Evolutionary conservation across 305 asterid genomes (phyloP).

Genomic region (Fraxinus paxiana): DNA sequence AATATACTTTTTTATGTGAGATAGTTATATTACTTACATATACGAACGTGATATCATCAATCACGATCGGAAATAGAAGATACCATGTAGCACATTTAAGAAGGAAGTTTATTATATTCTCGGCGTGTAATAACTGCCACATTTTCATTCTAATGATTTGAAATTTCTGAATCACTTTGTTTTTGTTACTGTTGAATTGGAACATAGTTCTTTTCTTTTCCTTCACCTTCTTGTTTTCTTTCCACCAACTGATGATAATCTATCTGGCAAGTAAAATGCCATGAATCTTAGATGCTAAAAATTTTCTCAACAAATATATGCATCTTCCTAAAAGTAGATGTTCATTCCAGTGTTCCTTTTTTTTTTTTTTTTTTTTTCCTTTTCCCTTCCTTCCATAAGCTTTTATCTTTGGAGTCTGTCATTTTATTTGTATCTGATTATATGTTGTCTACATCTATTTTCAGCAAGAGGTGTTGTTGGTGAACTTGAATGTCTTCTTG

Average conservation of each 20-base stretch:
- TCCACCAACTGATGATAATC: not conserved
- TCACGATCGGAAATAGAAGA: not conserved
- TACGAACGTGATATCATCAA: not conserved
- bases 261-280: not conserved
- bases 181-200: not conserved
- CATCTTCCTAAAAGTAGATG: not conserved
- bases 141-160: not conserved
- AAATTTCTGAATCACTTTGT: not conserved
- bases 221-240: not conserved
- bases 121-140: not conserved
- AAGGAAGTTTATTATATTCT: not conserved
- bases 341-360: not conserved
- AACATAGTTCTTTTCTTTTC: not conserved
- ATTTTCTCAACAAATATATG: not conserved
- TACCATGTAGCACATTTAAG: not conserved
- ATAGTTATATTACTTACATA: not conserved
- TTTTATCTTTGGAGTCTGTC: not conserved
- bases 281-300: not conserved
- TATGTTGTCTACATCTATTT: constrained; percentile 14
- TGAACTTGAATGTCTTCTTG: constrained; percentile 56
- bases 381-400: not conserved
- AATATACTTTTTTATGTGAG: not conserved
- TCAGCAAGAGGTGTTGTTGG: constrained; percentile 50
- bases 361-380: not conserved
- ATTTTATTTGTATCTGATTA: constrained; percentile 5